Evolutionary conservation across 148 eudicot genomes (phyloP).

Genomic region (Rhododendron ovatum): DNA sequence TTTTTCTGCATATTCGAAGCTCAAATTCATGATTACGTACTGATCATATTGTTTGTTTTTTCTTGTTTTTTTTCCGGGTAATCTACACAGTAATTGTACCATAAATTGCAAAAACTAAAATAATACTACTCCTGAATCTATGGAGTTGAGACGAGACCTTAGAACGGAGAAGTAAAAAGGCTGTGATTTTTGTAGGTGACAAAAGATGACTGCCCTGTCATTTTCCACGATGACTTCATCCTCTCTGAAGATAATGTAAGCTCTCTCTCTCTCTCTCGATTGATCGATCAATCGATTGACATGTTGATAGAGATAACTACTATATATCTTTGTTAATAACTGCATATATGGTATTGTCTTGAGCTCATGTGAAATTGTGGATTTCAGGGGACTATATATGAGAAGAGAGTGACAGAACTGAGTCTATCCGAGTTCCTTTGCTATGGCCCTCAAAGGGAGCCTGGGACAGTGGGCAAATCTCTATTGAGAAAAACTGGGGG

Average conservation of each 20-base stretch:
- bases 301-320: not conserved
- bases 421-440: constrained; percentile 48
- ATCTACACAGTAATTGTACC: not conserved
- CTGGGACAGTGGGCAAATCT: constrained; percentile 39
- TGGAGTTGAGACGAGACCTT: constrained; percentile 10
- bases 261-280: not conserved
- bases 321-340: not conserved
- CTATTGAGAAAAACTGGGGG: constrained; percentile 72
- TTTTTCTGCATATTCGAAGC: not conserved
- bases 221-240: constrained; percentile 84
- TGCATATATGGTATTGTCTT: not conserved
- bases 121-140: not conserved
- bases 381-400: constrained; percentile 54
- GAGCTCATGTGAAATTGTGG: not conserved
- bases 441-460: constrained; percentile 71
- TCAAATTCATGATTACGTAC: not conserved
- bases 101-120: not conserved
- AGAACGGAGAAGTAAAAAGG: constrained; percentile 15
- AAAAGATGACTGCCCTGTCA: constrained; percentile 72
- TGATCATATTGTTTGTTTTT: not conserved
- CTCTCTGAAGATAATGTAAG: constrained; percentile 67
- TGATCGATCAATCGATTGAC: too few relatives aligned
- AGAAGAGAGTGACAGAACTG: constrained; percentile 74
- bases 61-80: not conserved
- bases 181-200: constrained; percentile 65